phyloP scores from a whole-genome alignment of 2,329 filamentous ascomycete species.

The Xylariaceae sp. region DNA sequence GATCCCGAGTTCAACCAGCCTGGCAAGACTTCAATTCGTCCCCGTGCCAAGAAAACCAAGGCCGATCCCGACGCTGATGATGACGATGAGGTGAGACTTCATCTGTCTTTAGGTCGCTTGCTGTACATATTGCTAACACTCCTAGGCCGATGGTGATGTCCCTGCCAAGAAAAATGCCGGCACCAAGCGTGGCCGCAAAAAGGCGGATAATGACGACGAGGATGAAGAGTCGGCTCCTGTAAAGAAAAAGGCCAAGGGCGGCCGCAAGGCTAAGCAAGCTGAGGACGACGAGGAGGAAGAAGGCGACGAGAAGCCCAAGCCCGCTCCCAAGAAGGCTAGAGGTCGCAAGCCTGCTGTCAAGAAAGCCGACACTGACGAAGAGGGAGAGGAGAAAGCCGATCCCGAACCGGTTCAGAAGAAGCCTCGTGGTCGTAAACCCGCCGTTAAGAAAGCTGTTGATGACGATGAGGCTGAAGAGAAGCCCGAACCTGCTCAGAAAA shows the following conservation, averaged over 20 bases:
- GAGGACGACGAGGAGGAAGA: conserved; percentile 29
- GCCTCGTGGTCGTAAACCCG: conserved; percentile 22
- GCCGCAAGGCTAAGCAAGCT: conserved; percentile 12
- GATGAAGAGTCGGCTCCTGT: conserved; percentile 24
- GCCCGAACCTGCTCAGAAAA: conserved; percentile 14
- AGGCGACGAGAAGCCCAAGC: conserved; percentile 20
- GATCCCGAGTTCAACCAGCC: conserved; percentile 69
- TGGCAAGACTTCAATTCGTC: conserved; percentile 59
- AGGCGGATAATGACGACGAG: conserved; percentile 18
- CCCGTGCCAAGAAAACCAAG: conserved; percentile 34
- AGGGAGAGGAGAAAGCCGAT: conserved; percentile 7
- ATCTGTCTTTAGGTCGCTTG: conserved; percentile 9
- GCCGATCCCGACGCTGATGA: conserved; percentile 32
- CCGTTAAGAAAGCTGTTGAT: conserved; percentile 13
- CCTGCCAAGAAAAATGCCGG: conserved; percentile 31
- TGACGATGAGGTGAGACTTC: conserved; percentile 30
- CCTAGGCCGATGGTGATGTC: conserved; percentile 23
- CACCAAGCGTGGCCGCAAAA: conserved; percentile 32
- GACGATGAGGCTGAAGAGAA: conserved; percentile 25
- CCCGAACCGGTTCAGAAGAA: conserved; percentile 34
- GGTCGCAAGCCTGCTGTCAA: conserved; percentile 12
- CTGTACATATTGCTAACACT: conserved; percentile 7
- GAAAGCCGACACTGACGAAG: neutral
- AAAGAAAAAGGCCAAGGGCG: conserved; percentile 11
- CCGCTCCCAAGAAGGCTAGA: conserved; percentile 37